Base-by-base conservation (phyloP, 2,329 filamentous ascomycete genomes). In the Monilinia polystroma region DNA sequence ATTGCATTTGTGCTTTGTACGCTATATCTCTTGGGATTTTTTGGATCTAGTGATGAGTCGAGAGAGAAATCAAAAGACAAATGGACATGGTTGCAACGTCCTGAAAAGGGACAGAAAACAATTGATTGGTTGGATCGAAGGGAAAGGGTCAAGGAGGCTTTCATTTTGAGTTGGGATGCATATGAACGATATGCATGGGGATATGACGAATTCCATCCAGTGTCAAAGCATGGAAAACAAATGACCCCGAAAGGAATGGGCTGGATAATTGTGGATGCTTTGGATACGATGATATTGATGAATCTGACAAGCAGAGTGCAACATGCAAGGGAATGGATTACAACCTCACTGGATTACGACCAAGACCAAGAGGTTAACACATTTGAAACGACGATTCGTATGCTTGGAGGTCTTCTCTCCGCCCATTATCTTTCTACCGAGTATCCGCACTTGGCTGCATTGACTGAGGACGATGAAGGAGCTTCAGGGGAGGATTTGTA, bases 261-360 rank as follows among this genome's bases (percentile, higher is more conserved):
- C 41, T 99, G 96, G 95, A 98, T 98, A 75, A 97, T 99, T 69
- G 90, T 99, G 67, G 95, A 99, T 80, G 88, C 94, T 16, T 82
- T 99, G 70, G 95, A 99, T 78, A 99, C 95, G 0, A 86, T 98
- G 84, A 99, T 99, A 81, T 83, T 99, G 69, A 99, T 99, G 95
- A 98, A 98, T 77, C 83, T 97, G 71, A 98, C 94, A 18, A 90
- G 87, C 43, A 88, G 93, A 69, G 84, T 99, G 51, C 84, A 88
- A 49, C 88, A 96, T 75, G 94, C 95, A 38, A 85, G 94, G 66
- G 86, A 96, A 75, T 99, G 95, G 95, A 87, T 99, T 58, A 84
- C 91, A 1, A 89, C 87, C 5, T 88, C 88, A 10, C 79, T 98
- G 70, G 89, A 88, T 14, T 98, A 96, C 80, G 89, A 97, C 68